A percentile compares a stretch with the other conserved stretches of the same genome.
phyloP scores from a whole-genome alignment of 1,139 yeast species.

The Nakaseomyces delphensis region DNA sequence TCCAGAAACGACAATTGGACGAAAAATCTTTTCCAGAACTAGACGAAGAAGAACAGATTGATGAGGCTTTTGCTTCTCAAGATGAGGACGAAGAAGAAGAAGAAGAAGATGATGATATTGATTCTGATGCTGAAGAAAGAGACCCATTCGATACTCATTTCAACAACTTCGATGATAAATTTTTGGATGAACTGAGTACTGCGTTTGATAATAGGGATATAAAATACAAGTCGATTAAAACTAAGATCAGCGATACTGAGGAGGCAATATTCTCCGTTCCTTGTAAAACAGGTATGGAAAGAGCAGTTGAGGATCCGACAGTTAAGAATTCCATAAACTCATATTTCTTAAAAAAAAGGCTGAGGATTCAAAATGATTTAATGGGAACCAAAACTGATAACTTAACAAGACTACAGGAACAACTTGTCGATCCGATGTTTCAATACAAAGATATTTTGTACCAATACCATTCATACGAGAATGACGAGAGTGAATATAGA shows the following conservation, averaged over 20 bases:
- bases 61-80: conserved; percentile 23
- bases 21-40: conserved; percentile 31
- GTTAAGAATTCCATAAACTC: conserved; percentile 22
- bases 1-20: conserved; percentile 29
- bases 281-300: conserved; percentile 9
- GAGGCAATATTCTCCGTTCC: conserved; percentile 24
- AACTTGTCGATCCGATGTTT: conserved; percentile 53
- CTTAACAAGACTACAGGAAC: conserved; percentile 35
- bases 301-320: conserved; percentile 15
- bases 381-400: conserved; percentile 16
- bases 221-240: conserved; percentile 19
- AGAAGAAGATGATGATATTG: conserved; percentile 36
- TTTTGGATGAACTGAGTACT: conserved; percentile 32
- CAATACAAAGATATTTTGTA: conserved; percentile 64
- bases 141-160: conserved; percentile 78
- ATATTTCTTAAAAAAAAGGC: conserved; percentile 32
- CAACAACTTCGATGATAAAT: conserved; percentile 43
- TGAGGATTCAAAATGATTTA: conserved; percentile 24
- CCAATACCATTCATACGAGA: conserved; percentile 44
- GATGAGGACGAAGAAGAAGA: conserved; percentile 31
- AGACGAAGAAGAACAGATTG: conserved; percentile 27
- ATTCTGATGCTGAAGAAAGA: conserved; percentile 37
- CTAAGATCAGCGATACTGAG: conserved; percentile 15
- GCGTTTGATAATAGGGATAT: conserved; percentile 19
- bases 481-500: conserved; percentile 43